These are phyloP conservation scores for Ogataea sp. DNA, from an alignment of 805 yeast species.

Conservation along the genomic window DNA sequence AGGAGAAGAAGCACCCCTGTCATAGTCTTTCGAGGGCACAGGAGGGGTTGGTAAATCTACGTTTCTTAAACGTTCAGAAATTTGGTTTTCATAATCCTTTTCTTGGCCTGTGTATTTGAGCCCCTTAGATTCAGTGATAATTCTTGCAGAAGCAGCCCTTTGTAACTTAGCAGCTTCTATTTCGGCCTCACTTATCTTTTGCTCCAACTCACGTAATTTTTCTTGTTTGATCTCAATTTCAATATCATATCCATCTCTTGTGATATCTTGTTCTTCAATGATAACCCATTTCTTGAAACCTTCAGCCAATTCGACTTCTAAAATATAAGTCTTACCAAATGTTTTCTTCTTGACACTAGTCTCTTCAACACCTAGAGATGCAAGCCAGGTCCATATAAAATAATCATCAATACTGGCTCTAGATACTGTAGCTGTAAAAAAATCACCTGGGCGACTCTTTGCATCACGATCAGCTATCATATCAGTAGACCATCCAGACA, in stretches of 20 bases:
- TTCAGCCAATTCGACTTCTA: constrained; percentile 73
- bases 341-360: constrained; percentile 52
- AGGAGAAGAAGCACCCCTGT: no score
- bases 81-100: neutral
- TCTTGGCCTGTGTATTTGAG: neutral
- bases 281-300: constrained; percentile 73
- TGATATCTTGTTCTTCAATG: constrained; percentile 56
- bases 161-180: constrained; percentile 15
- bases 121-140: neutral
- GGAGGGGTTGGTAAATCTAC: constrained; percentile 5
- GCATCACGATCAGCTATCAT: constrained; percentile 19
- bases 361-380: constrained; percentile 68
- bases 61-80: constrained; percentile 1
- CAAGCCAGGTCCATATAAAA: constrained; percentile 88
- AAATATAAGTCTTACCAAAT: constrained; percentile 76
- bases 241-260: constrained; percentile 25
- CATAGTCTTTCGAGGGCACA: constrained; percentile 3
- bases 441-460: constrained; percentile 17
- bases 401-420: constrained; percentile 77
- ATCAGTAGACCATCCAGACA: constrained; percentile 28
- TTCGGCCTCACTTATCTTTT: constrained; percentile 20
- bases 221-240: constrained; percentile 27
- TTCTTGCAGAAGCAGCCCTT: neutral
- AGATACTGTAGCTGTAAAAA: constrained; percentile 38
- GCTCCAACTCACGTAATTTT: constrained; percentile 20